Base-by-base conservation (phyloP, 768 basidiomycete species). In the Kwoniella bestiolae region DNA sequence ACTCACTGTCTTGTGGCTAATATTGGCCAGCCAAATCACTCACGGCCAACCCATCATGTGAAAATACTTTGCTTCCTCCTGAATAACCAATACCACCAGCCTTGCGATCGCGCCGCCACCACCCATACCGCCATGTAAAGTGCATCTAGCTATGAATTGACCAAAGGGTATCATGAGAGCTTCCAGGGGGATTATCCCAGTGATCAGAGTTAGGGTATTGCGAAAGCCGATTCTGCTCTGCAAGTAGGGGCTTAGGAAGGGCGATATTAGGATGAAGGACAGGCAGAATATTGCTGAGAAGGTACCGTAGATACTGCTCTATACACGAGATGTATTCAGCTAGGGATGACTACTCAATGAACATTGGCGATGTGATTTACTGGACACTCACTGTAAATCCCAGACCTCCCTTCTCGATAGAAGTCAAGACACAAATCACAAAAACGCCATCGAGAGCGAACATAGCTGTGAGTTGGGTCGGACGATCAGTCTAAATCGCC, bases 391-490 rank as follows among this genome's bases (percentile, higher is more conserved):
- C 76, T 18, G 73, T 45, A 25, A 77, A 63, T 18, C 71, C 76
- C 14, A 75, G 56, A 46, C 76, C 76, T 3, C 76, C 76, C 23
- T 50, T 35, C 3, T 26, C 23, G 6, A 69, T 62, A 16, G 47
- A 7, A 14, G 76, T 77, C 46, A 73, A 77, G 3, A 70, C 66
- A 23, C 60, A 71, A 29, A 75, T 65, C 4, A 72, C 60, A 55
- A 67, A 71, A 14, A 77, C 65, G 14, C 70, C 73, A 28, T 52
- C 28, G 23, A 62, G 29, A 31, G 47, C 60, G 23, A 31, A 35
- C 11, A 41, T 32, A 18, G 60, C 51, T 61, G 12, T 28, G 8
- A 9, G n/a, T n/a, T n/a, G n/a, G n/a, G n/a, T n/a, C n/a, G n/a
- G n/a, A n/a, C n/a, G n/a, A n/a, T n/a, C n/a, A n/a, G n/a, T n/a